Percentiles rank a stretch among this genome's conserved stretches.
Conservation (phyloP, 2,329 filamentous ascomycete genomes). For the Pseudocercospora pini-densiflorae region DNA sequence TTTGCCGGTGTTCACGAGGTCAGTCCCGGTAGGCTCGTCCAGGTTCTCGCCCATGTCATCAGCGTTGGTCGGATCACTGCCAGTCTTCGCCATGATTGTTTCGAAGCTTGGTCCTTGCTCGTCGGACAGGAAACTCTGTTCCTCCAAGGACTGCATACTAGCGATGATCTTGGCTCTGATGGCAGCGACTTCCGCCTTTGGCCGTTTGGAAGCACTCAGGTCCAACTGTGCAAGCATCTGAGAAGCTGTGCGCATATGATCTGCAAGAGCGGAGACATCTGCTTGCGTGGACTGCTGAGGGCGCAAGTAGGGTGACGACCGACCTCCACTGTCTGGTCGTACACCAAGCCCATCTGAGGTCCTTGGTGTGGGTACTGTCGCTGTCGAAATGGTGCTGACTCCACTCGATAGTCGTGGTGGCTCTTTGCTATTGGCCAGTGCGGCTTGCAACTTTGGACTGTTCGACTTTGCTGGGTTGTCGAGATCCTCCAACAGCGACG, state of each 20-base stretch:
- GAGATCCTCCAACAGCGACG: constrained; percentile 66
- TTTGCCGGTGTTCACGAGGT: constrained; percentile 66
- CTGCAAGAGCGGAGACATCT: constrained; percentile 80
- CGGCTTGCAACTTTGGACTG: constrained; percentile 27
- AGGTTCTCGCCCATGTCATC: constrained; percentile 51
- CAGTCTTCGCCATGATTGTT: constrained; percentile 76
- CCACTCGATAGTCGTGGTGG: constrained; percentile 65
- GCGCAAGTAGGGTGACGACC: constrained; percentile 60
- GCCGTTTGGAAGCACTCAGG: constrained; percentile 77
- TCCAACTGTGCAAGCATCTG: constrained; percentile 87
- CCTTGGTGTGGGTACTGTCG: constrained; percentile 67
- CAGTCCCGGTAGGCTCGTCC: constrained; percentile 41
- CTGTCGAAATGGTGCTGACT: constrained; percentile 63
- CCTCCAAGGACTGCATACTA: constrained; percentile 86
- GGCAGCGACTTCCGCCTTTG: constrained; percentile 78
- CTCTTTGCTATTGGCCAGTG: constrained; percentile 30
- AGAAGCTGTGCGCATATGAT: constrained; percentile 84
- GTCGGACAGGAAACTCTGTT: constrained; percentile 79
- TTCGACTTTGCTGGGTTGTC: constrained; percentile 53
- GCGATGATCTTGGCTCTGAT: constrained; percentile 87
- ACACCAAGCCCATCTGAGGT: constrained; percentile 66
- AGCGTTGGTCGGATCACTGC: constrained; percentile 55
- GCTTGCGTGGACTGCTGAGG: constrained; percentile 68
- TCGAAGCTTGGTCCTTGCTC: constrained; percentile 79
- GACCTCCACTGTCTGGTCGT: constrained; percentile 69